Base-by-base conservation (phyloP, 169 alveolate genomes). In the Plasmodium reichenowi region DNA sequence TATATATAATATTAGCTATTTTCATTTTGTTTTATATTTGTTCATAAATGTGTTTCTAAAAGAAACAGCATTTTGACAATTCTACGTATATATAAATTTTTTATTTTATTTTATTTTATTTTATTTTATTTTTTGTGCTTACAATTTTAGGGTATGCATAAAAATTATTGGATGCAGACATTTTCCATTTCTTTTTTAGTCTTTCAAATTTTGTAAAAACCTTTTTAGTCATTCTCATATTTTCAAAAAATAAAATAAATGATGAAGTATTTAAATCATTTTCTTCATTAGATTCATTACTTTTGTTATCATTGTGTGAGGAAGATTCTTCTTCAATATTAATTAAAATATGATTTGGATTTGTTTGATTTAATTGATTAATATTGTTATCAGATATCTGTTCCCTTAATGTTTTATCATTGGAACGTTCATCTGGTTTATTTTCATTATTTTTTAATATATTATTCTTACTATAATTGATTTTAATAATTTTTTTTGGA, bases 121-220 rank as follows among this genome's bases (percentile, higher is more conserved):
- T 60, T 60, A 17, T 60, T 60, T 56, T 32, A 9, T 38, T n/a
- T 13, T 15, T 29, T 45, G 7, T 22, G 15, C 92, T 56, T 90
- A 94, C 96, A 52, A 86, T 72, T 60, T 93, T 94, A 0, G 96
- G 96, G 80, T 94, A 94, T 24, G 96, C 95, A 56, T 91, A 94
- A 78, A 94, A 94, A 58, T 73, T 75, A 15, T 90, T 74, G 59
- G 89, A 64, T 17, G 93, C 90, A 48, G 96, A 89, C 22, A 94
- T 94, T 89, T 94, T 94, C 96, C 96, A 94, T 48, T 95, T 83
- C 24, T 91, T 92, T 71, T 94, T 94, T 54, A 94, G 93, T 76
- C 93, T 92, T 45, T 94, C 95, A 32, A 94, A 68, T 56, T 95
- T 67, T 24, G 88, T 70, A 94, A 94, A 90, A n/a, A 93, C 91